Base-by-base conservation (phyloP, 345 rosid species). In the Citropsis articulata region DNA sequence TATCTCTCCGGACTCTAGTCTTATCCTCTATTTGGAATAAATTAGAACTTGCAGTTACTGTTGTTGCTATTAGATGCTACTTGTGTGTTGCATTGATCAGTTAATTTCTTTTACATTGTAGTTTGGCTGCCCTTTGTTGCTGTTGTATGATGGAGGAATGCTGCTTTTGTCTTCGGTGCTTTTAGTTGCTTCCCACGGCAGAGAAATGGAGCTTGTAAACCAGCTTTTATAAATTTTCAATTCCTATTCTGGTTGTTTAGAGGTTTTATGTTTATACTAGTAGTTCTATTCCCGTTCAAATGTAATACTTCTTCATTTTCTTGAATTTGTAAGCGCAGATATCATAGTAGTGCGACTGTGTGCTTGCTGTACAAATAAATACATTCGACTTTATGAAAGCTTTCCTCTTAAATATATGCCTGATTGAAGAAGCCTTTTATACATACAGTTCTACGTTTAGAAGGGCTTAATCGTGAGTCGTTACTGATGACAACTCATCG, bases 111-210 rank as follows among this genome's bases (percentile, higher is more conserved):
- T 75, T 72, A 9, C 38, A 75, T 76, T 83, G 79, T 83, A 85
- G 90, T 81, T 81, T 89, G 50, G 90, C 90, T 25, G 89, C 88
- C 19, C 78, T 89, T 21, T 87, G 85, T 80, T 81, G 86, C 85
- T 87, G 89, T 73, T 90, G 85, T 60, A 30, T 88, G 83, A 35
- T 81, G 87, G 87, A 86, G 78, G 86, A 83, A 72, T 80, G 89
- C 85, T 86, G 87, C 87, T 80, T 75, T 83, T 79, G 76, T 73
- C 40, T 73, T 74, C 42, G 7, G 35, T 12, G 4, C 28, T 8
- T 22, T n/a, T n/a, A 12, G 21, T 30, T 65, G 40, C 40, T 48
- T 48, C 27, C 16, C n/a, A 50, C 1, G 22, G 60, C 14, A 28
- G 53, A 40, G 69, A 19, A 16, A 18, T 62, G 36, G 38, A 60